Evolutionary conservation across 768 basidiomycete species (phyloP).

Genomic region (Lactarius psammicola): DNA sequence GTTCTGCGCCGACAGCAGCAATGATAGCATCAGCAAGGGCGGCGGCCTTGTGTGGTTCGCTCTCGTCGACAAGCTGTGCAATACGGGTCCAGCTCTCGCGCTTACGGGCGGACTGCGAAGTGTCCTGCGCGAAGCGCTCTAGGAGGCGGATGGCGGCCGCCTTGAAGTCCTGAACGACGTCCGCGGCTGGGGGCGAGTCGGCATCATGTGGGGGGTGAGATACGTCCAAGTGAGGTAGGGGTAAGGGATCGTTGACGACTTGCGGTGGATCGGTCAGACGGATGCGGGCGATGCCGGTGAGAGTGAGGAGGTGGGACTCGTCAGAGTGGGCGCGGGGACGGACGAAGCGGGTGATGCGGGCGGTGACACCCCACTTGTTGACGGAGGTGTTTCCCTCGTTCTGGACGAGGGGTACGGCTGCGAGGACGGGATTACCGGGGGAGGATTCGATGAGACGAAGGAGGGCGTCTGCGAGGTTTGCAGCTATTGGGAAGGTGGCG

Average conservation of each 20-base stretch:
- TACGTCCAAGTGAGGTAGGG: conserved; percentile 32
- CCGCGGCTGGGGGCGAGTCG: conserved; percentile 47
- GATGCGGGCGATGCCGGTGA: conserved; percentile 70
- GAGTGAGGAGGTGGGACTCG: conserved; percentile 64
- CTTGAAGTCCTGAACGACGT: conserved; percentile 66
- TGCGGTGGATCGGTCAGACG: conserved; percentile 48
- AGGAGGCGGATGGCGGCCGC: conserved; percentile 62
- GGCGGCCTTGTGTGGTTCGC: conserved; percentile 57
- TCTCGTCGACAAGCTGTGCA: conserved; percentile 69
- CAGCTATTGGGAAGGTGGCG: conserved; percentile 64
- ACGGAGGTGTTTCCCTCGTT: conserved; percentile 31
- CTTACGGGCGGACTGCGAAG: conserved; percentile 42
- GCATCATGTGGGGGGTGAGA: conserved; percentile 37
- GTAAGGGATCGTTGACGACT: conserved; percentile 53
- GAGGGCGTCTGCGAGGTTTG: conserved; percentile 59
- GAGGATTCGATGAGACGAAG: conserved; percentile 66
- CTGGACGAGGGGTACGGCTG: conserved; percentile 56
- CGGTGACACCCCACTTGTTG: conserved; percentile 64
- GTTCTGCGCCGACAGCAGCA: conserved; percentile 59
- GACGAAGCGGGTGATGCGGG: conserved; percentile 68
- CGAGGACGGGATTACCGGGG: conserved; percentile 66
- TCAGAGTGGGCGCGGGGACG: conserved; percentile 55
- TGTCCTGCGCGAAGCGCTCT: conserved; percentile 55
- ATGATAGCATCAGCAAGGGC: conserved; percentile 81
- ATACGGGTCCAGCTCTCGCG: conserved; percentile 71